A percentile compares a stretch with the other conserved stretches of the same genome.
Evolutionary conservation across 768 basidiomycete species (phyloP).

Genomic region (Suillus lakei): DNA sequence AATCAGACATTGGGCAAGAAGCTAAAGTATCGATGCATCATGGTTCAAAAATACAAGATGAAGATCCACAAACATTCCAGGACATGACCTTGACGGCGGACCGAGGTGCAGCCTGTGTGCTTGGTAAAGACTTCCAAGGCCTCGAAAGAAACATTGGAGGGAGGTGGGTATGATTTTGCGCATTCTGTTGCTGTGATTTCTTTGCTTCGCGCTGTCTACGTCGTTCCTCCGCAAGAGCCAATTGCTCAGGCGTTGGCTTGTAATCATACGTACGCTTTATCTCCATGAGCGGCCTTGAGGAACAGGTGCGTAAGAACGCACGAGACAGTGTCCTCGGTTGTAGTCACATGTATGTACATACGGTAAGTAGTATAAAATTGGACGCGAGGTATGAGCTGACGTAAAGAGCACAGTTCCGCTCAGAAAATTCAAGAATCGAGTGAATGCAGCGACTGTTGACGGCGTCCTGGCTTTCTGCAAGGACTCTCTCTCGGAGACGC

Average conservation of each 20-base stretch:
- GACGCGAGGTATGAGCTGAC: slow-evolving; percentile 1
- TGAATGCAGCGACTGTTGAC: slow-evolving; percentile 44
- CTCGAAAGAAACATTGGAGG: slow-evolving; percentile 22
- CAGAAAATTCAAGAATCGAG: slow-evolving; percentile 12
- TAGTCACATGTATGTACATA: not conserved
- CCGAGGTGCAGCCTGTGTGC: slow-evolving; percentile 5
- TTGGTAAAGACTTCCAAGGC: slow-evolving; percentile 41
- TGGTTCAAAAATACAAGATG: slow-evolving; percentile 5
- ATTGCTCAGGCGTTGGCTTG: slow-evolving; percentile 56
- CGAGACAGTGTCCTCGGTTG: not conserved
- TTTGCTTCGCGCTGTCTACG: slow-evolving; percentile 50
- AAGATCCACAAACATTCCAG: slow-evolving; percentile 73
- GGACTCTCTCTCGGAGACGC: slow-evolving; percentile 18
- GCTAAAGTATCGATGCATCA: slow-evolving; percentile 40
- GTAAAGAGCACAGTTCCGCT: slow-evolving; percentile 1
- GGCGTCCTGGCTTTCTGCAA: slow-evolving; percentile 18
- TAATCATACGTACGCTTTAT: slow-evolving; percentile 9
- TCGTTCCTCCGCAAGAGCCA: slow-evolving; percentile 56
- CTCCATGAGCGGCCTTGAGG: slow-evolving; percentile 4
- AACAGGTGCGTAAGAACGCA: not conserved
- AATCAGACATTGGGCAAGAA: slow-evolving; percentile 80
- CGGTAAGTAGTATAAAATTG: slow-evolving; percentile 1
- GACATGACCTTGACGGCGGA: slow-evolving; percentile 62
- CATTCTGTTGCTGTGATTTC: slow-evolving; percentile 34
- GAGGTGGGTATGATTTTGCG: slow-evolving; percentile 8